Evolutionary conservation across 495 filamentous ascomycete species (phyloP), one percentile per base, ranked within the genome.

Genomic region (Articulospora tetracladia): DNA sequence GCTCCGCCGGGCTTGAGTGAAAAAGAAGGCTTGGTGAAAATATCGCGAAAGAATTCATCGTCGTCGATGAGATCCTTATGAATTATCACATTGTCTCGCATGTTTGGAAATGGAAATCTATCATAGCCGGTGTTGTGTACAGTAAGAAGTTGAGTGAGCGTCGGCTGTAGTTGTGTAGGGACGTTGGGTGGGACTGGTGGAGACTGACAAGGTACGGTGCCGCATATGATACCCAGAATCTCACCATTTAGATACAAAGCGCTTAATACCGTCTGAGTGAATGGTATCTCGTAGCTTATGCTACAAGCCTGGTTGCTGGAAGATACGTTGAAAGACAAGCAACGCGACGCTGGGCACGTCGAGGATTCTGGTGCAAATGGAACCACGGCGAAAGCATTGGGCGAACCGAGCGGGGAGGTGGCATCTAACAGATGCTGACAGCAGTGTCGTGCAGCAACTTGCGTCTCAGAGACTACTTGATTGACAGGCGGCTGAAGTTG

Each of bases 81-180:
- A 39, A 24, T 55, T 11, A 55, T 55, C 19, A 25, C 11, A 17
- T 55, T 55, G 30, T 55, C 53, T 22, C 53, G 28, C 53, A 55
- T 55, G 7, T 24, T 55, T 41, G 53, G 53, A 23, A 55, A 55
- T 11, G 53, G 53, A 36, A 55, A 55, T 8, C 53, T 28, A 25
- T 55, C 53, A 15, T 34, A 34, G 1, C 28, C 53, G 23, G 28
- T 55, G 15, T 24, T 34, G 32, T 55, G 53, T 22, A 55, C 28
- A 19, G 32, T 55, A 25, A 36, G 28, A 3, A 55, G 32, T 22
- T 55, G 53, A 39, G 32, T 55, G 20, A 30, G 3, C 25, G 53
- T 55, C 8, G 53, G 53, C 6, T 41, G 53, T n/a, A 55, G 23
- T 1, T 28, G n/a, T 36, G n/a, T 1, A 19, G 53, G 53, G 2